Evolutionary conservation across 176 grass and related monocot genomes (phyloP), one percentile per base, ranked within the genome.

Genomic region (Pontederia crassipes): DNA sequence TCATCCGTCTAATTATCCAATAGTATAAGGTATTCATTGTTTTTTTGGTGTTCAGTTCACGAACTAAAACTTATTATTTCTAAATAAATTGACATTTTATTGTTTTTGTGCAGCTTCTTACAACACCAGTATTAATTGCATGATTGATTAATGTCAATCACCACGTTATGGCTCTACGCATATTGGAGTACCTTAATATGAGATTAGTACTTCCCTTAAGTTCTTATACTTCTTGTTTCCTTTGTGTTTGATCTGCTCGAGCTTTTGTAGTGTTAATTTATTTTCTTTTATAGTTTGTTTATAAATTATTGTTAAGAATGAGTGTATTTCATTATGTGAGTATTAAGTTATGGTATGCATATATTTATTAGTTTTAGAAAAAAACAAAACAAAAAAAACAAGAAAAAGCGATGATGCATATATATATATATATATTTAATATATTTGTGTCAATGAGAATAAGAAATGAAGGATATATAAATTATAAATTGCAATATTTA

Each of bases 131-230:
- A 70, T 74, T 97, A 62, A 76, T 88, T 80, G 92, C 81, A 51
- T 78, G 87, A 48, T 74, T 97, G 48, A 78, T 97, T 62, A 85
- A 82, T 68, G 81, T 81, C 50, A 85, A 88, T 70, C 84, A 91
- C 62, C 92, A 97, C 69, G 80, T 97, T 75, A 72, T 91, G 78
- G 87, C 92, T 65, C 79, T 97, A 75, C 78, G 87, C 68, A 83
- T 97, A 74, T 97, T 87, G 47, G 87, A 97, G 57, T 97, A 91
- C 70, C 87, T 97, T 70, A 85, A 82, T 67, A 61, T 97, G 45
- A 97, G 78, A 18, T 79, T 81, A 61, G 92, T 97, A 97, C 78
- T 20, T 57, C 49, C 74, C 54, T 77, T 76, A 66, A 71, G 73
- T 55, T 16, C 55, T 27, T 20, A 56, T 52, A 20, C 0, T 24